phyloP scores from a whole-genome alignment of 306 rosid genomes.

The Quercus suber region DNA sequence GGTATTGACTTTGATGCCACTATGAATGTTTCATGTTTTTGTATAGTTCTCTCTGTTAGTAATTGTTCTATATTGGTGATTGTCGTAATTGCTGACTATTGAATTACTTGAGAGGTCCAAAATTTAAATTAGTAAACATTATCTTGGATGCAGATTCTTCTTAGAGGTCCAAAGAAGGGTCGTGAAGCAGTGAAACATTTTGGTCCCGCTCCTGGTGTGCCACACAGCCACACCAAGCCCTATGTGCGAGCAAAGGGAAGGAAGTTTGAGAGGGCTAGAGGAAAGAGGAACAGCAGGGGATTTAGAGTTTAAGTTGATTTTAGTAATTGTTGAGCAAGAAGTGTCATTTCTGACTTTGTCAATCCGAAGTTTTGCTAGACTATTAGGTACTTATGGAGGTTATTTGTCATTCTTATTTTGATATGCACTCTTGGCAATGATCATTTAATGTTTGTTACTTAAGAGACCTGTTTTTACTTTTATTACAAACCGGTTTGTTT shows the following conservation, averaged over 20 bases:
- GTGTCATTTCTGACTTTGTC: conserved; percentile 19
- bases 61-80: background rate
- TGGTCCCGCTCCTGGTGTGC: conserved; percentile 90
- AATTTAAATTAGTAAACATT: background rate
- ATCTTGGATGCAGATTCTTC: conserved; percentile 50
- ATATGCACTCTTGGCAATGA: background rate
- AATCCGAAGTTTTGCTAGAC: conserved; percentile 24
- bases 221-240: conserved; percentile 80
- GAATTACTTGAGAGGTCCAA: background rate
- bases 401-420: background rate
- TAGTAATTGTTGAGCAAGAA: background rate
- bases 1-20: conserved; percentile 30
- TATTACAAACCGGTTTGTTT: background rate
- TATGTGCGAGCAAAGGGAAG: conserved; percentile 73
- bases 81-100: background rate
- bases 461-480: background rate
- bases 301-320: conserved; percentile 46
- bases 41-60: background rate
- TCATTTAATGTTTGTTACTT: background rate
- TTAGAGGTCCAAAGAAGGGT: conserved; percentile 73
- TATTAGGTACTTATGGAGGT: background rate
- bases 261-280: conserved; percentile 78
- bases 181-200: conserved; percentile 87
- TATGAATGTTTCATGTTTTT: background rate
- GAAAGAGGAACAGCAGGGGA: conserved; percentile 73